A percentile compares a stretch with the other conserved stretches of the same genome.
Conservation (phyloP, 176 grass and related monocot species). For the Aegilops bicornis region DNA sequence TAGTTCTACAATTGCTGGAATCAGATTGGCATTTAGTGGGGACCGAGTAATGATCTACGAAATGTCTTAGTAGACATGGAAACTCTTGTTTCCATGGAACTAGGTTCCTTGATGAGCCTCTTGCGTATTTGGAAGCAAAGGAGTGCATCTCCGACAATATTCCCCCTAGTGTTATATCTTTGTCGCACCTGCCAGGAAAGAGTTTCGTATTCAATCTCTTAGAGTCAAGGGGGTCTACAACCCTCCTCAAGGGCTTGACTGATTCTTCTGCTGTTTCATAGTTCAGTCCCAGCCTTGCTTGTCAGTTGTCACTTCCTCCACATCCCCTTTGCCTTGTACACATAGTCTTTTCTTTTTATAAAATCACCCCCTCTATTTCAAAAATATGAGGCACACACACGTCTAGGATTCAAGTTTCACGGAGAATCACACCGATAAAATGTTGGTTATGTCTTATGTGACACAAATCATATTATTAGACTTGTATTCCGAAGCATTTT, state of each 20-base stretch:
- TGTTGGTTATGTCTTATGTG: not conserved
- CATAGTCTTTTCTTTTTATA: not conserved
- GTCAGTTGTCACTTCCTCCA: not conserved
- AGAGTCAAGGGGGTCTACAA: not conserved
- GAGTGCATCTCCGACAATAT: not conserved
- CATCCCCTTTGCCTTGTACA: not conserved
- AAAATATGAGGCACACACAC: not conserved
- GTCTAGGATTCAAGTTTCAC: not conserved
- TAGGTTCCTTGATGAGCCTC: not conserved
- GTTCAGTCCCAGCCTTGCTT: not conserved
- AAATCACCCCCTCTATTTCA: not conserved
- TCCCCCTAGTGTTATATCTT: slow-evolving; percentile 5
- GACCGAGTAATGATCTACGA: not conserved
- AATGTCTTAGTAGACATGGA: not conserved
- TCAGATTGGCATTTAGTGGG: not conserved
- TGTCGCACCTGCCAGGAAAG: not conserved
- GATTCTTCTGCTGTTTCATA: slow-evolving; percentile 5
- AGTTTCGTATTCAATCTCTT: not conserved
- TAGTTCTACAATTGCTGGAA: not conserved
- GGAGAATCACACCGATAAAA: not conserved
- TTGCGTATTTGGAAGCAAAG: slow-evolving; percentile 10
- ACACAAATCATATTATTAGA: not conserved
- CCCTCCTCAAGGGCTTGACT: not conserved
- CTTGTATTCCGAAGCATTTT: not conserved
- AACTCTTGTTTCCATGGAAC: not conserved